Evolutionary conservation across 75 land plant species (phyloP), one percentile per base, ranked within the genome.

Genomic region (Azolla pinnata): DNA sequence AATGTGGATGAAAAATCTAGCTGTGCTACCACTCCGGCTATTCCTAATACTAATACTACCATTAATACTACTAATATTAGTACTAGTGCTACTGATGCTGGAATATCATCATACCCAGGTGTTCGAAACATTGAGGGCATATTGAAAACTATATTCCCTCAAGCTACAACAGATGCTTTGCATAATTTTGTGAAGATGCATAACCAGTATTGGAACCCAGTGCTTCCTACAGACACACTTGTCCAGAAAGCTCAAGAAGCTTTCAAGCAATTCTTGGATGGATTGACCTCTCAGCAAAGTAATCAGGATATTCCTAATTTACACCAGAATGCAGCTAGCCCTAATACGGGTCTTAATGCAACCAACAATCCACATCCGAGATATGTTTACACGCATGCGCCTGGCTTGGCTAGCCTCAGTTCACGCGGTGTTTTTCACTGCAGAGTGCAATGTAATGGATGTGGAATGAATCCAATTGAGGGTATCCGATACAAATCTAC

Each of bases 401-500:
- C 40, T 35, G 40, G 40, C 40, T 5, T 5, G 10, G 12, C 5
- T 5, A 12, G 40, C 40, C 40, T 12, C 12, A 12, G 10, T 35
- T 35, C 12, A 5, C 40, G 12, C 5, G 40, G 10, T 35, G 54
- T 26, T 24, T 2, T 85, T 38, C 97, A 92, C 27, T 59, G 51
- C 12, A 86, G 84, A 25, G 63, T 88, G 44, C 64, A 50, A 1
- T 92, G 97, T 63, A 95, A 92, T 68, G 84, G 84, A 17, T 92
- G 97, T 78, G 96, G 83, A 23, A 76, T 75, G 72, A 58, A 57
- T 63, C 99, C 99, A 7, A 89, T 93, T 21, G 52, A 68, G 31
- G 99, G 99, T 10, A 80, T 82, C 7, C 70, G 96, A 0, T 93
- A 59, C 85, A 79, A 79, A 56, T 93, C 87, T 20, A 69, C 57